Conservation (phyloP, 2,329 filamentous ascomycete genomes). For the Coniochaeta hoffmannii region DNA sequence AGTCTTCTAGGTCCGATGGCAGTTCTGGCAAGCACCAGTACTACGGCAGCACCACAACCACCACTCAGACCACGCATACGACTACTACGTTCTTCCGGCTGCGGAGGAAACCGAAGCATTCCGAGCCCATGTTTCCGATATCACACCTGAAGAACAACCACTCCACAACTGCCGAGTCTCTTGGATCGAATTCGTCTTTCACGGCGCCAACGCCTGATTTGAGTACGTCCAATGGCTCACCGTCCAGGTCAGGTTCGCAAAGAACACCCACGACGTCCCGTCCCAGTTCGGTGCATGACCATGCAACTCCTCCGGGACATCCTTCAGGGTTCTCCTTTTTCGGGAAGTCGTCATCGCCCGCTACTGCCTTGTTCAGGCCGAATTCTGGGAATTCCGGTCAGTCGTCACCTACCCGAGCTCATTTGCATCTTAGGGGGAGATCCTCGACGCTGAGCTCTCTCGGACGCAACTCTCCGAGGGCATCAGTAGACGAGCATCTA, state of each 20-base stretch:
- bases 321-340: constrained; percentile 19
- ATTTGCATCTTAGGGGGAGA: constrained; percentile 59
- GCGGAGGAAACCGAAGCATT: constrained; percentile 66
- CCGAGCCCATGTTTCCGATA: constrained; percentile 74
- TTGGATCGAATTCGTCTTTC: constrained; percentile 37
- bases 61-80: constrained; percentile 55
- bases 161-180: constrained; percentile 21
- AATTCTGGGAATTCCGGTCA: constrained; percentile 47
- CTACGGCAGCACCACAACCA: constrained; percentile 51
- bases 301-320: constrained; percentile 23
- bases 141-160: constrained; percentile 63
- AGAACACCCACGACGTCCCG: constrained; percentile 23
- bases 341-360: constrained; percentile 27
- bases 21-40: constrained; percentile 63
- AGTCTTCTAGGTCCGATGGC: constrained; percentile 84
- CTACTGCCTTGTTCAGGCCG: constrained; percentile 41
- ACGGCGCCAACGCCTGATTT: constrained; percentile 25
- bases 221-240: constrained; percentile 7
- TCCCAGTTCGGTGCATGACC: constrained; percentile 16
- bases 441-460: constrained; percentile 88
- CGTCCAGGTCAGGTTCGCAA: constrained; percentile 11
- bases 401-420: constrained; percentile 59
- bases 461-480: constrained; percentile 40
- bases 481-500: constrained; percentile 63
- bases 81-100: constrained; percentile 75